Evolutionary conservation across 768 basidiomycete species (phyloP), one percentile per base, ranked within the genome.

Genomic region (Candolleomyces aberdarensis): DNA sequence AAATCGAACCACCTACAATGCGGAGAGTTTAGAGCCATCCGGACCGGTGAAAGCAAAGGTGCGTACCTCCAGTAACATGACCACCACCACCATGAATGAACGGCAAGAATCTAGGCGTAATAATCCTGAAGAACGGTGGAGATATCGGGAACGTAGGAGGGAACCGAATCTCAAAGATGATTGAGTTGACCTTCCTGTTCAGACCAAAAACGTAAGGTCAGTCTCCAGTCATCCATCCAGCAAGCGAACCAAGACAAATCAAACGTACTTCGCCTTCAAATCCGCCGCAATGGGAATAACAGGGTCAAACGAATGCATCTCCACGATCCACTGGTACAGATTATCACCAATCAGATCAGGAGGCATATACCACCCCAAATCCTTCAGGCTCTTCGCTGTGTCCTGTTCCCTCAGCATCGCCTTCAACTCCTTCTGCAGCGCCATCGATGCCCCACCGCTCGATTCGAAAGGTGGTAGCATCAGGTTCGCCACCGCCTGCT

Each of bases 71-170:
- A 19, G 87, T 88, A 46, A 90, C 75, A 71, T 88, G 85, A 0
- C 87, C 88, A 8, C 88, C 88, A 3, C 88, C 89, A 17, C 88
- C 89, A 56, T 85, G 79, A 41, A 82, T 80, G 67, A 91, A 91
- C 0, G 87, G 86, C 40, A 88, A 69, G 72, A 91, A 88, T 26
- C 89, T 81, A 0, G 90, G 90, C 26, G 85, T 85, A 22, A 92
- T 79, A 36, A 91, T 85, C 59, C 89, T 82, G 73, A 91, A 89
- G 75, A 88, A 91, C 0, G 91, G 90, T 0, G 89, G 91, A 9
- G 83, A 78, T 65, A 85, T 80, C 0, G 89, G 89, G 69, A 84
- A 91, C 17, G 75, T 77, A 1, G 83, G 78, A 8, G 86, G 86
- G 67, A 89, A 92, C 39, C 87, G 75, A 56, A 91, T 85, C 67